These are phyloP conservation scores for Geotrichum fermentans DNA, from an alignment of 1,139 yeast species.

Conservation along the genomic window DNA sequence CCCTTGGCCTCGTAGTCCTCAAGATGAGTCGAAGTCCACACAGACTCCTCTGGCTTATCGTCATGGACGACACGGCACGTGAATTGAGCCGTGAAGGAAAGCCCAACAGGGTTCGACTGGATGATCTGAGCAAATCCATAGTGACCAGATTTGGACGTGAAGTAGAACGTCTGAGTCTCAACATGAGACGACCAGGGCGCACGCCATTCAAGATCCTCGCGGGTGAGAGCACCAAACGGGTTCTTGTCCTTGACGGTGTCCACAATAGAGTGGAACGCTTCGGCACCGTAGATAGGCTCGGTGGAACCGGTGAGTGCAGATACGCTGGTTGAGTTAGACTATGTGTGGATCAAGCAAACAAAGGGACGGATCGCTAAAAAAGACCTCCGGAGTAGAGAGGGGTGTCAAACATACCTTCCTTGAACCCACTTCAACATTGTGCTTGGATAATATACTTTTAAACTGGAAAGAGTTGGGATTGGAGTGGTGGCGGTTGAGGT, in stretches of 20 bases:
- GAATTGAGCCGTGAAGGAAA: constrained; percentile 90
- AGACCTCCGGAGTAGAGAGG: background rate
- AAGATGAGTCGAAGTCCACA: constrained; percentile 89
- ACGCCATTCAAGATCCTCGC: constrained; percentile 68
- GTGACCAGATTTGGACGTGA: constrained; percentile 57
- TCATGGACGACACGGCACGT: constrained; percentile 74
- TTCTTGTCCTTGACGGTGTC: constrained; percentile 52
- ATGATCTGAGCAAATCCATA: constrained; percentile 90
- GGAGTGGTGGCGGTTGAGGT: too few relatives aligned
- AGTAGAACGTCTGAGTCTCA: constrained; percentile 91
- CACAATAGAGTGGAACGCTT: constrained; percentile 81
- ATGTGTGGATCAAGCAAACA: background rate
- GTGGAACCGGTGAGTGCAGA: constrained; percentile 96
- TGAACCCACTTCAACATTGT: constrained; percentile 79
- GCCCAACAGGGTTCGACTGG: constrained; percentile 85
- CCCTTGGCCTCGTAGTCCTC: constrained; percentile 76
- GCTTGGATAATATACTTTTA: background rate
- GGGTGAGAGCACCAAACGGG: constrained; percentile 52
- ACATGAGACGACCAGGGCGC: constrained; percentile 80
- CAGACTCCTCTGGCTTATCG: constrained; percentile 45
- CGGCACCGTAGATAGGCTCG: constrained; percentile 93
- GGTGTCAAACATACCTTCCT: constrained; percentile 44
- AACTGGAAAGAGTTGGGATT: too few relatives aligned
- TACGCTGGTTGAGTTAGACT: constrained; percentile 36
- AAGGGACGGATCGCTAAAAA: too few relatives aligned